These are phyloP conservation scores for Pseudonitzschia multiseries DNA, from an alignment of 108 stramenopile genomes.

Conservation along the genomic window DNA sequence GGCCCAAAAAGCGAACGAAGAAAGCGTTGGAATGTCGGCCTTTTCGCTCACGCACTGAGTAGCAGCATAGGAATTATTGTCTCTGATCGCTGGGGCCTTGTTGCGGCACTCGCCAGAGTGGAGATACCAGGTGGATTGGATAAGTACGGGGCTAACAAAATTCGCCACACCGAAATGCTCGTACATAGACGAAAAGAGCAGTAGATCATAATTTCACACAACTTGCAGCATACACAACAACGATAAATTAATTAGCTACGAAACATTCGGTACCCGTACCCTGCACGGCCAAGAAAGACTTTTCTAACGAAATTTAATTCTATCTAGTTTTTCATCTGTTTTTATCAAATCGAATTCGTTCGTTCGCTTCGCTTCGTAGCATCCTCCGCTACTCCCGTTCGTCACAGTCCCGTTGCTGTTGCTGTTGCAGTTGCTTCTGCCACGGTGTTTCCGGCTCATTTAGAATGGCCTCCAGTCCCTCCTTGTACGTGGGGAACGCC, in stretches of 20 bases:
- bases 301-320: too few species aligned
- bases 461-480: slow-evolving; percentile 51
- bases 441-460: slow-evolving; percentile 33
- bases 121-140: not conserved
- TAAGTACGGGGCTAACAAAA: not conserved
- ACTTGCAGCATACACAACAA: not conserved
- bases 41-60: slow-evolving; percentile 18
- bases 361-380: too few species aligned
- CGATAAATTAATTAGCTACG: too few species aligned
- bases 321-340: too few species aligned
- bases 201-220: not conserved
- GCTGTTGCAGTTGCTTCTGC: slow-evolving; percentile 6
- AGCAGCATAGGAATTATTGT: too few species aligned
- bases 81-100: too few species aligned
- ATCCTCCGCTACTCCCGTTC: too few species aligned
- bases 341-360: too few species aligned
- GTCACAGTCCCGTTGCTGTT: not conserved
- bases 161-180: not conserved
- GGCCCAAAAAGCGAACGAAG: slow-evolving; percentile 5
- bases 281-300: too few species aligned
- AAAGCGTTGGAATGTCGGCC: slow-evolving; percentile 7
- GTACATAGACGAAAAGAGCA: not conserved
- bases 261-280: too few species aligned
- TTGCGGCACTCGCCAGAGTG: not conserved
- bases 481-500: slow-evolving; percentile 62